phyloP scores from a whole-genome alignment of 345 rosid species.

The Excoecaria agallocha region DNA sequence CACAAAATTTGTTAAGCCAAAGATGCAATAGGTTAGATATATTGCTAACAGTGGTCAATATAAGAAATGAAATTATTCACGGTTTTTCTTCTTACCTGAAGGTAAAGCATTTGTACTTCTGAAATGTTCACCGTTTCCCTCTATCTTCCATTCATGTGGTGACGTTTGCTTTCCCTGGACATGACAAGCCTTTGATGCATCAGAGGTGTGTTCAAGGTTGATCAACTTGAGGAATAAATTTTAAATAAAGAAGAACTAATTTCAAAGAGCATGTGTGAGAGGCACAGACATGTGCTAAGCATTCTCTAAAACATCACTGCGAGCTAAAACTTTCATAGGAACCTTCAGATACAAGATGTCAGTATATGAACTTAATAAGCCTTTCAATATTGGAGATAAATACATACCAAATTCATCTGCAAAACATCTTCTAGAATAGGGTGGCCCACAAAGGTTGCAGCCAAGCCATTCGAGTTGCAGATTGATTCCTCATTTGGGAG shows the following conservation, averaged over 20 bases:
- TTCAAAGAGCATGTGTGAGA: neutral
- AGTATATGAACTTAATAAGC: neutral
- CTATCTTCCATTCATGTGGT: conserved; percentile 42
- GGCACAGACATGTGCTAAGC: neutral
- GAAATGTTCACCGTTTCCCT: conserved; percentile 46
- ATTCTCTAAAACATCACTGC: neutral
- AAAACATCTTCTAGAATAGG: conserved; percentile 79
- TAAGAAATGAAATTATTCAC: conserved; percentile 1
- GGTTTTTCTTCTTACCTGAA: conserved; percentile 46
- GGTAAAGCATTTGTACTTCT: conserved; percentile 42
- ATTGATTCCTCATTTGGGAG: conserved; percentile 71
- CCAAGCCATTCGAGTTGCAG: conserved; percentile 63
- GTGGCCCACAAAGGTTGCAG: conserved; percentile 83
- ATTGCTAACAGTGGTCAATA: neutral
- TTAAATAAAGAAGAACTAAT: neutral
- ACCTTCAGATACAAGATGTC: neutral
- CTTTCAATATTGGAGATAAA: conserved; percentile 9
- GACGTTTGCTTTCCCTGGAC: conserved; percentile 46
- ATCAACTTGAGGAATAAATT: conserved; percentile 1
- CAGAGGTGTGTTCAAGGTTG: conserved; percentile 12
- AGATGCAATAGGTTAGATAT: neutral
- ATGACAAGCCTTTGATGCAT: conserved; percentile 16
- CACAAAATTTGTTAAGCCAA: conserved; percentile 10
- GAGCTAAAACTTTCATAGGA: neutral
- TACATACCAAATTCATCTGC: conserved; percentile 50